A percentile compares a stretch with the other conserved stretches of the same genome.
Conservation (phyloP, 495 filamentous ascomycete species). For the Cercophora sp. region DNA sequence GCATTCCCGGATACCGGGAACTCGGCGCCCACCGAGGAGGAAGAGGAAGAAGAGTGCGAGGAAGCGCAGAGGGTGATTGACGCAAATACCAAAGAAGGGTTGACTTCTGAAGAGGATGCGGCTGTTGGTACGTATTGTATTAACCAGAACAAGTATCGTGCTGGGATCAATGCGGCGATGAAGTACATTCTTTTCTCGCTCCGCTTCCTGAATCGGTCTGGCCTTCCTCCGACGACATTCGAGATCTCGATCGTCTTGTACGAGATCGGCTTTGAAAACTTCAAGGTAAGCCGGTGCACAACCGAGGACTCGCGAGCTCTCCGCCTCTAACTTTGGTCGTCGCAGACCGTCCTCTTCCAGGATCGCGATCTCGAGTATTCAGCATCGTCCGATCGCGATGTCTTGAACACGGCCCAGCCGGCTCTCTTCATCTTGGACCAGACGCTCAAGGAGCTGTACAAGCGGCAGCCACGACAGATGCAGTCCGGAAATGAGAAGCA, state of each 20-base stretch:
- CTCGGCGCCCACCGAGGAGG: not conserved
- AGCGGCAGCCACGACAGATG: not conserved
- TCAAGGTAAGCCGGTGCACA: conserved; percentile 2
- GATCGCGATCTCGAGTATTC: not conserved
- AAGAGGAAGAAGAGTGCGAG: conserved; percentile 5
- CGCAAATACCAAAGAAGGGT: not conserved
- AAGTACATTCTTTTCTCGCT: not conserved
- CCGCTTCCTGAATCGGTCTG: not conserved
- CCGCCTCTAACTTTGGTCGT: not conserved
- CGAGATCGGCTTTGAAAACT: not conserved
- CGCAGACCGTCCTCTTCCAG: conserved; percentile 3
- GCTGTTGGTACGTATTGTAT: not conserved
- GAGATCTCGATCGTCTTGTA: not conserved
- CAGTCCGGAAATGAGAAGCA: too few species aligned
- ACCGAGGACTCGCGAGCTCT: not conserved
- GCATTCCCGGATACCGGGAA: not conserved
- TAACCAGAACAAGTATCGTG: conserved; percentile 6
- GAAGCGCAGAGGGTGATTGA: not conserved
- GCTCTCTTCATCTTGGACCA: not conserved
- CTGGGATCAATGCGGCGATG: not conserved
- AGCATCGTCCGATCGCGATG: not conserved
- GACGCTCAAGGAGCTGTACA: not conserved
- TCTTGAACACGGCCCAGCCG: not conserved
- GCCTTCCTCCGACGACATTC: not conserved
- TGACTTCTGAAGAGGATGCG: not conserved